Base-by-base conservation (phyloP, 2,329 filamentous ascomycete genomes). In the Pestalotiopsis sp. region DNA sequence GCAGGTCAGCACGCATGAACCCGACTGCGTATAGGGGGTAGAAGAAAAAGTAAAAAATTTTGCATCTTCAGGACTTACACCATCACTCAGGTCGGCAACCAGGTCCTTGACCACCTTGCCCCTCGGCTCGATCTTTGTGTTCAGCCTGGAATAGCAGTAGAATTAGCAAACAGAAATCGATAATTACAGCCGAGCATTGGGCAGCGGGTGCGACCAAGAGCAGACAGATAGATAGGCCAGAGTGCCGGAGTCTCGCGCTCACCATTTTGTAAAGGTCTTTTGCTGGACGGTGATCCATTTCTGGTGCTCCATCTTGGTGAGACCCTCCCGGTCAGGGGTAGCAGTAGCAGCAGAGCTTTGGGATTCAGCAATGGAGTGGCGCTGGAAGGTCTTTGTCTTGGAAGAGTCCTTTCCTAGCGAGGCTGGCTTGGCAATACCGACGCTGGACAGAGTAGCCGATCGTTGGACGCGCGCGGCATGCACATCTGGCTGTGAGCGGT, bases 221-320 rank as follows among this genome's bases (percentile, higher is more conserved):
- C 14, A 27, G 1, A 27, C 20, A 20, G 25, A 57, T 12, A 57
- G 6, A 27, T 36, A 66, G n/a, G 17, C 11, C 25, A 66, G 17
- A 70, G 23, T 23, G 23, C 23, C 23, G 23, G 23, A 78, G 27
- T 11, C 14, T 13, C 23, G 17, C 23, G 17, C 83, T 76, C 77
- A 93, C 92, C 96, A 99, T 93, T 98, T 99, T 69, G 95, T 97
- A 82, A 99, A 99, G 36, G 96, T 99, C 88, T 98, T 99, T 82
- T 98, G 92, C 85, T 98, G 95, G 82, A 97, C 94, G 78, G 86
- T 90, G 76, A 92, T 87, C 90, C 90, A 92, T 80, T 86, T 85
- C 80, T 67, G 65, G 23, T 91, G 87, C 81, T 91, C 89, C 89
- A 91, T 91, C 80, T 84, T 90, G 76, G 81, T 82, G 72, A 85